These are phyloP conservation scores for Eucalyptus caleyi DNA, from an alignment of 345 rosid genomes.

Conservation along the genomic window DNA sequence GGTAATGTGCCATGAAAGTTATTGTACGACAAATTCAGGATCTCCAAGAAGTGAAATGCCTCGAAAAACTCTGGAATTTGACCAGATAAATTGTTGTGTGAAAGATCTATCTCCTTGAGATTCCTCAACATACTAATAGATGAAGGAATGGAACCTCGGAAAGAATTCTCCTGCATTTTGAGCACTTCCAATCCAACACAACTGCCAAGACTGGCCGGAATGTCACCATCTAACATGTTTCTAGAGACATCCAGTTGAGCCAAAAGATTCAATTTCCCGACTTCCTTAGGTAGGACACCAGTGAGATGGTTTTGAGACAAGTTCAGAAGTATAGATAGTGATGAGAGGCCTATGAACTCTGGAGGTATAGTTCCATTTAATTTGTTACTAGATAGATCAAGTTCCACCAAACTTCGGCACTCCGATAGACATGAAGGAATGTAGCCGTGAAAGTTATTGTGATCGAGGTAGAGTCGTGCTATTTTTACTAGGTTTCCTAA, in stretches of 20 bases:
- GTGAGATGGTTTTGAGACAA: conserved; percentile 8
- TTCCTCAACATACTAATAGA: neutral
- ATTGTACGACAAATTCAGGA: too few species aligned
- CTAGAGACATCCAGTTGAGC: conserved; percentile 1
- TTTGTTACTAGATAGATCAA: too few species aligned
- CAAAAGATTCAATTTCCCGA: conserved; percentile 2
- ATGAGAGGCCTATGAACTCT: too few species aligned
- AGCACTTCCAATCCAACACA: neutral
- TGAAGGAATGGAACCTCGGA: neutral
- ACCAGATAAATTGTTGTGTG: conserved; percentile 10
- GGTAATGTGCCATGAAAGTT: too few species aligned
- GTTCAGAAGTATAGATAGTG: neutral
- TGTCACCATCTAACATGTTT: conserved; percentile 4
- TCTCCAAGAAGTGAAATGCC: neutral
- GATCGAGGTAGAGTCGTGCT: too few species aligned
- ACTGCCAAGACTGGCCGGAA: neutral
- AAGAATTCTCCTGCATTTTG: neutral
- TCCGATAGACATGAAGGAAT: too few species aligned
- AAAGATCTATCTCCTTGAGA: neutral
- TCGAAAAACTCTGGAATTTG: neutral
- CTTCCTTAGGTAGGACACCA: neutral
- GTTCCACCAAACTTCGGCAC: too few species aligned
- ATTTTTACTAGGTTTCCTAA: too few species aligned
- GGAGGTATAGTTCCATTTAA: conserved; percentile 9
- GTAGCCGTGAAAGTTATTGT: too few species aligned